These are phyloP conservation scores for Amphichorda felina DNA, from an alignment of 2,329 filamentous ascomycete species.

Conservation along the genomic window DNA sequence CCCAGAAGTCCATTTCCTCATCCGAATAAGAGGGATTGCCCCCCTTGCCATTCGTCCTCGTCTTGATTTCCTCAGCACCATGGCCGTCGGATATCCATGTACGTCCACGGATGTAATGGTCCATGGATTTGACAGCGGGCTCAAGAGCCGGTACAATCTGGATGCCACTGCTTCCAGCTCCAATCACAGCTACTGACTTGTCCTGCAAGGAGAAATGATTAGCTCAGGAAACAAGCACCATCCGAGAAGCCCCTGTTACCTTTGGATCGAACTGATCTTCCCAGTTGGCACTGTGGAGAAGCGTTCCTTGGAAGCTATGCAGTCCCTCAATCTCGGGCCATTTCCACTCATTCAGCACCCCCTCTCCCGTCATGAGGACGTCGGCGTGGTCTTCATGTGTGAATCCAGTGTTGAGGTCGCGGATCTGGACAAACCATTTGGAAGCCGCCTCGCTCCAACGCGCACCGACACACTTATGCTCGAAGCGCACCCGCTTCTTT, in stretches of 20 bases:
- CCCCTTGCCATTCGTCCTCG: background rate
- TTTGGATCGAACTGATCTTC: conserved; percentile 24
- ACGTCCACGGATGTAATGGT: conserved; percentile 15
- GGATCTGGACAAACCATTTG: conserved; percentile 19
- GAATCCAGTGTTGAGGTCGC: conserved; percentile 10
- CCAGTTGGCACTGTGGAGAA: conserved; percentile 40
- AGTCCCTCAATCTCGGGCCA: conserved; percentile 40
- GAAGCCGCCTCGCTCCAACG: conserved; percentile 28
- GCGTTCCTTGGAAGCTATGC: conserved; percentile 32
- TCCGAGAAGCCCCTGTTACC: too few relatives aligned
- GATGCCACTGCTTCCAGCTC: conserved; percentile 38
- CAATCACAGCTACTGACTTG: conserved; percentile 39
- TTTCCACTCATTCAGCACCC: conserved; percentile 38
- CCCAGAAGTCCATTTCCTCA: conserved; percentile 11
- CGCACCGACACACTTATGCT: conserved; percentile 5
- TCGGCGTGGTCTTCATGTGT: conserved; percentile 26
- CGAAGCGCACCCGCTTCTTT: conserved; percentile 7
- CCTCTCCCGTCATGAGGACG: conserved; percentile 32
- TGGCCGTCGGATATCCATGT: conserved; percentile 17
- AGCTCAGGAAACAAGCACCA: too few relatives aligned
- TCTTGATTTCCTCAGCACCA: conserved; percentile 8
- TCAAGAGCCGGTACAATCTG: conserved; percentile 32
- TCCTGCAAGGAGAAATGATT: conserved; percentile 15
- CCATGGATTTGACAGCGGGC: conserved; percentile 21
- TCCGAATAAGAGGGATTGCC: background rate